Base-by-base conservation (phyloP, 257 asterid genomes). In the Capsicum rhomboideum region DNA sequence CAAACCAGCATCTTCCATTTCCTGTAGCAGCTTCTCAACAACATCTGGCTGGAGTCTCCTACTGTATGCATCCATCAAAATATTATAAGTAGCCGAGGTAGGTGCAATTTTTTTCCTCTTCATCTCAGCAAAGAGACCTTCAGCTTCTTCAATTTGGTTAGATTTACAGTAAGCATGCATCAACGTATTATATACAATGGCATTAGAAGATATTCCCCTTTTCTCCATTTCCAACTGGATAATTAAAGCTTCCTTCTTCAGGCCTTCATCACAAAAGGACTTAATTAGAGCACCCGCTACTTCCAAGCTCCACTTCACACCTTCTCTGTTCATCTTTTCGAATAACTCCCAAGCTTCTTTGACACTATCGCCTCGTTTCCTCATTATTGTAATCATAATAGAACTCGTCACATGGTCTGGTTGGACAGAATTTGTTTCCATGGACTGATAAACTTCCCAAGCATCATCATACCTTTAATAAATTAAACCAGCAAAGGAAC, bases 41-140 rank as follows among this genome's bases (percentile, higher is more conserved):
- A 93, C 87, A 31, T 94, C 95, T 10, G 98, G 98, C 78, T 97
- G 94, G 92, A 91, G 89, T 84, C 97, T 92, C 91, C 91, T 88
- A 89, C 99, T 92, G 86, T 97, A 97, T 14, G 96, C 96, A 78
- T 92, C 97, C 99, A 97, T 94, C 86, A 95, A 83, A 44, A 87
- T 92, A 90, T 94, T 97, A 83, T 93, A 97, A 64, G 95, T 92
- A 40, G 94, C 92, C 6, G 92, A 83, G 23, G 97, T 92, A 42
- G 99, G 98, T 29, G 87, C 42, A 50, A 97, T 85, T 83, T 92
- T 91, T 86, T 90, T 94, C 31, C 59, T 59, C 90, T 91, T 93
- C 99, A 97, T 97, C 91, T 97, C 99, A 29, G 88, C 83, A 84
- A 97, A 93, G 46, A 97, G 93, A 63, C 98, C 98, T 87, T 94